Conservation (phyloP, 306 rosid species). For the Benincasa hispida region DNA sequence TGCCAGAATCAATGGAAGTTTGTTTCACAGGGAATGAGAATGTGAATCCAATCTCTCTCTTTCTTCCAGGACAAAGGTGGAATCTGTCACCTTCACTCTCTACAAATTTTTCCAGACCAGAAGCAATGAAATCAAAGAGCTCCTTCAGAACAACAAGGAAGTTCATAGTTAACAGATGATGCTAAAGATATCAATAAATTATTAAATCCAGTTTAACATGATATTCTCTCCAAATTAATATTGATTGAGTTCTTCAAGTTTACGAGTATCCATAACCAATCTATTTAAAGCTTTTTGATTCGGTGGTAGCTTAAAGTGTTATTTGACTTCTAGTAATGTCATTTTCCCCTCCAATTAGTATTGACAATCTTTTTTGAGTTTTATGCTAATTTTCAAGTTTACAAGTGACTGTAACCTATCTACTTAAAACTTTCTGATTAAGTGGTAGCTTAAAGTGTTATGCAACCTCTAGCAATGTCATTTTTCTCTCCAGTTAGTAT, state of each 20-base stretch:
- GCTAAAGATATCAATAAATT: no score
- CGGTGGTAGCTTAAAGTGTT: neutral
- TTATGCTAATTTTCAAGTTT: no score
- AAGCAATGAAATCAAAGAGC: conserved; percentile 82
- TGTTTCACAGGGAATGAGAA: conserved; percentile 94
- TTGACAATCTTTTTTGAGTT: no score
- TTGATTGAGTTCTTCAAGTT: neutral
- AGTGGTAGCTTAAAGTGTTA: no score
- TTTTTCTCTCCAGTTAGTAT: no score
- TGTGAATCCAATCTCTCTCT: conserved; percentile 82
- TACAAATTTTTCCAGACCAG: conserved; percentile 54
- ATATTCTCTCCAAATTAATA: neutral
- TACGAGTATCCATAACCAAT: neutral
- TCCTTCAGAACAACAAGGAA: conserved; percentile 23
- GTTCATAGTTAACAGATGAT: neutral
- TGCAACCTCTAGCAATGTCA: no score
- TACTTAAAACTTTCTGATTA: no score
- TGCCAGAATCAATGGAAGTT: conserved; percentile 75
- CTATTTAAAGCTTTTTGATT: neutral
- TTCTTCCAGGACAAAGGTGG: conserved; percentile 33
- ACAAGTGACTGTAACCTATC: no score
- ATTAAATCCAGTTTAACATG: neutral
- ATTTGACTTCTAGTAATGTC: no score
- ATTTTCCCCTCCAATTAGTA: no score
- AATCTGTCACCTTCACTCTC: conserved; percentile 47